Evolutionary conservation across 2,329 filamentous ascomycete genomes (phyloP).

Genomic region (Pestalotiopsis sp.): DNA sequence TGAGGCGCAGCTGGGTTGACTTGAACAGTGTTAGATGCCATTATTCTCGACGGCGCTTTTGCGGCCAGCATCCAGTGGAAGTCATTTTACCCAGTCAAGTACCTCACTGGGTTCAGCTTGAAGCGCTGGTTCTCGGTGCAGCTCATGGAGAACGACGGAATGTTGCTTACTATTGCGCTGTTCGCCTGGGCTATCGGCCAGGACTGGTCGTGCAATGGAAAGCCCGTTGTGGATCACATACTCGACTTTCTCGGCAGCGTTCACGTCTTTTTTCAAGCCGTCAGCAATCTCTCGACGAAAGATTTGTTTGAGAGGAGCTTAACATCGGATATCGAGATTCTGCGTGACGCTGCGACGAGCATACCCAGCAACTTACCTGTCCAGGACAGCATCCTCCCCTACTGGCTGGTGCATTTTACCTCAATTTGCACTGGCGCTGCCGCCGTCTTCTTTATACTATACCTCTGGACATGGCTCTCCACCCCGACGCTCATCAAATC

Average conservation of each 20-base stretch:
- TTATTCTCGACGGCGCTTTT: slow-evolving; percentile 34
- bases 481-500: not conserved
- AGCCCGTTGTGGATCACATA: not conserved
- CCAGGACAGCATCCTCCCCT: no score
- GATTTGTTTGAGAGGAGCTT: no score
- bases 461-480: not conserved
- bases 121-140: not conserved
- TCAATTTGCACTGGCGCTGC: not conserved
- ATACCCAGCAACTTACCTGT: no score
- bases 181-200: not conserved
- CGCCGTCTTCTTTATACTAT: not conserved
- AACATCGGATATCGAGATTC: no score
- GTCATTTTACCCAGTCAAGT: slow-evolving; percentile 24
- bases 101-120: not conserved
- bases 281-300: no score
- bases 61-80: slow-evolving; percentile 35
- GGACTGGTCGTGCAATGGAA: not conserved
- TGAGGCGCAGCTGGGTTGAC: slow-evolving; percentile 35
- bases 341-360: no score
- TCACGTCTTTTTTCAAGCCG: no score
- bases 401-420: no score
- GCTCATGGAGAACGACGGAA: not conserved
- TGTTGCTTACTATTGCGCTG: not conserved
- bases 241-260: not conserved
- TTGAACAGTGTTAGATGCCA: slow-evolving; percentile 33